Evolutionary conservation across 306 rosid species (phyloP), one percentile per base, ranked within the genome.

Genomic region (Amphicarpaea edgeworthii): DNA sequence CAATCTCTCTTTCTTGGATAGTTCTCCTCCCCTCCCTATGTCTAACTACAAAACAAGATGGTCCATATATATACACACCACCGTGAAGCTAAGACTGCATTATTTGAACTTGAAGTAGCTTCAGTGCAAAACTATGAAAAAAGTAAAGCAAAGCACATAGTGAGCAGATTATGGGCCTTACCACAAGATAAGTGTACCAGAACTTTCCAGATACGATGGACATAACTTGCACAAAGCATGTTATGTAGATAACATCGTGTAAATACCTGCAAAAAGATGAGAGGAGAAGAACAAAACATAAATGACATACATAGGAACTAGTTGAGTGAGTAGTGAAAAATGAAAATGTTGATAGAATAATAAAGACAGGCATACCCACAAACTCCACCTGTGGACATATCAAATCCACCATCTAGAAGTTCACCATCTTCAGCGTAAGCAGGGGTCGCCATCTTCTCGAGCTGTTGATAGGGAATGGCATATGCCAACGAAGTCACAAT

Each of bases 361-460:
- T 38, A 64, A 54, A 65, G 61, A 70, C 91, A 65, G 61, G 67
- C 91, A 47, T 83, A 94, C 97, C 97, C 97, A 73, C 98, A 94
- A 78, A 94, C 81, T 51, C 98, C 97, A 85, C 93, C 93, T 0
- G 96, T 91, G 32, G 76, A 78, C 98, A 90, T 91, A 87, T 94
- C 97, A 85, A 91, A 94, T 12, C 98, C 98, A 5, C 98, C 98
- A 76, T 94, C 97, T n/a, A 91, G 66, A 67, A 94, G 98, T 51
- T 94, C 97, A 72, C 97, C 98, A 85, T 88, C 87, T 19, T 86
- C 84, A n/a, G 77, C 75, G 32, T 82, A 90, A 71, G 79, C 16
- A 20, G 93, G 97, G 17, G 66, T 83, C 5, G 97, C 97, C 97
- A 92, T 92, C 40, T 79, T 85, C 26, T 86, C 87, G 37, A 92